Evolutionary conservation across 2,329 filamentous ascomycete species (phyloP).

Genomic region (Hypocrella siamensis): DNA sequence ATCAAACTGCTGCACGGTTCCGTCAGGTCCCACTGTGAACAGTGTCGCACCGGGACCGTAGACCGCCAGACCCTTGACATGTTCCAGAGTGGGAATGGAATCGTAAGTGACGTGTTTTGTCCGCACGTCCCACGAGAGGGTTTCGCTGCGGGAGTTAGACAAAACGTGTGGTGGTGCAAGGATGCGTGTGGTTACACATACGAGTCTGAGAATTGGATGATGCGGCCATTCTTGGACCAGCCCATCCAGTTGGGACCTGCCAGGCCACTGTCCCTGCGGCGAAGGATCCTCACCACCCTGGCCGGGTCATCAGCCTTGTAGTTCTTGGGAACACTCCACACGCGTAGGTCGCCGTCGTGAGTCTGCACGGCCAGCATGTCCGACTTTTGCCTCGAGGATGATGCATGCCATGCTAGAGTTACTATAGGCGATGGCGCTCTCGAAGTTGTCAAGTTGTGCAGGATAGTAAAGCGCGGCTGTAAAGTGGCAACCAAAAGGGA

Average conservation of each 20-base stretch:
- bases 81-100: conserved; percentile 68
- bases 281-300: conserved; percentile 77
- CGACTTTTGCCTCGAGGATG: conserved; percentile 87
- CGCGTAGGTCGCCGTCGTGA: conserved; percentile 76
- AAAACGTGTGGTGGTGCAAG: conserved; percentile 13
- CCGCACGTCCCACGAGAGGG: conserved; percentile 88
- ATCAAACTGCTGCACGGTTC: conserved; percentile 90
- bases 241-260: conserved; percentile 85
- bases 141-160: conserved; percentile 44
- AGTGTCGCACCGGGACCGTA: conserved; percentile 83
- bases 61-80: conserved; percentile 67
- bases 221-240: conserved; percentile 96
- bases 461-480: conserved; percentile 81
- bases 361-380: conserved; percentile 96
- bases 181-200: conserved; percentile 32
- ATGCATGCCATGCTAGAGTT: conserved; percentile 86
- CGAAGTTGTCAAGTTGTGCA: conserved; percentile 80
- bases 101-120: conserved; percentile 96
- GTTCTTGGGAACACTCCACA: conserved; percentile 90
- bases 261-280: conserved; percentile 57
- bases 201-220: conserved; percentile 85
- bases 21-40: conserved; percentile 77
- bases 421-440: conserved; percentile 76
- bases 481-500: conserved; percentile 81
- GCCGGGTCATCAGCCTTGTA: conserved; percentile 57